Conservation (phyloP, 495 filamentous ascomycete genomes). For the Penicillium canescens region DNA sequence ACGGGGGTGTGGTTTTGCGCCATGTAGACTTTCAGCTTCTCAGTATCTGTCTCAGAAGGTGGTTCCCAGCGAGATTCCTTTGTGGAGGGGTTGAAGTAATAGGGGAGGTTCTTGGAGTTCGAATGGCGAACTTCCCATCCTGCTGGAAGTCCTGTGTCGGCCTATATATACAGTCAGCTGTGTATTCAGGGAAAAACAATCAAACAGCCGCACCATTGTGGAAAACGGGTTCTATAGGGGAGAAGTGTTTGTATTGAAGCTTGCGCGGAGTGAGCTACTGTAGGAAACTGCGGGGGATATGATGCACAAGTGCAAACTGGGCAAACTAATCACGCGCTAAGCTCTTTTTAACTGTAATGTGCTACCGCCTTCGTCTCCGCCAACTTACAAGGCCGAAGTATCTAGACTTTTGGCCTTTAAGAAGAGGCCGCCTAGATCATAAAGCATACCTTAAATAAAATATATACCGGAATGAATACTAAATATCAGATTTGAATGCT, state of each 20-base stretch:
- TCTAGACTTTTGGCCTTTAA: too few species aligned
- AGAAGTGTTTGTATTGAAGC: too few species aligned
- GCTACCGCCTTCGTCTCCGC: background rate
- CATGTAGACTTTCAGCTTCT: slow-evolving; percentile 93
- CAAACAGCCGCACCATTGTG: too few species aligned
- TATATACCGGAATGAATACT: too few species aligned
- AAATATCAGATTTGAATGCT: too few species aligned
- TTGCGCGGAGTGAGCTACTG: too few species aligned
- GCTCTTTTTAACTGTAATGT: background rate
- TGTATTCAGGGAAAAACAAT: background rate
- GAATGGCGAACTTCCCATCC: slow-evolving; percentile 95
- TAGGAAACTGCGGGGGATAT: slow-evolving; percentile 24
- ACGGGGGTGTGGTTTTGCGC: slow-evolving; percentile 70
- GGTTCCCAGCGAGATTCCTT: slow-evolving; percentile 94
- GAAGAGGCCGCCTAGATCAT: too few species aligned
- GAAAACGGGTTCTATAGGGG: too few species aligned
- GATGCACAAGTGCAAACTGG: slow-evolving; percentile 14
- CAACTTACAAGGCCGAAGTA: too few species aligned
- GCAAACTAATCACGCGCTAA: slow-evolving; percentile 17
- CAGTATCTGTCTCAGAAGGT: slow-evolving; percentile 78
- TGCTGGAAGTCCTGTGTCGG: slow-evolving; percentile 78
- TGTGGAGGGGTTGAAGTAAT: slow-evolving; percentile 87
- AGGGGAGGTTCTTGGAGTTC: slow-evolving; percentile 95
- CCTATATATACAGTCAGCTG: slow-evolving; percentile 28
- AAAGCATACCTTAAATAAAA: too few species aligned